Evolutionary conservation across 331 rosid genomes (phyloP).

Genomic region (Malus hybrid): DNA sequence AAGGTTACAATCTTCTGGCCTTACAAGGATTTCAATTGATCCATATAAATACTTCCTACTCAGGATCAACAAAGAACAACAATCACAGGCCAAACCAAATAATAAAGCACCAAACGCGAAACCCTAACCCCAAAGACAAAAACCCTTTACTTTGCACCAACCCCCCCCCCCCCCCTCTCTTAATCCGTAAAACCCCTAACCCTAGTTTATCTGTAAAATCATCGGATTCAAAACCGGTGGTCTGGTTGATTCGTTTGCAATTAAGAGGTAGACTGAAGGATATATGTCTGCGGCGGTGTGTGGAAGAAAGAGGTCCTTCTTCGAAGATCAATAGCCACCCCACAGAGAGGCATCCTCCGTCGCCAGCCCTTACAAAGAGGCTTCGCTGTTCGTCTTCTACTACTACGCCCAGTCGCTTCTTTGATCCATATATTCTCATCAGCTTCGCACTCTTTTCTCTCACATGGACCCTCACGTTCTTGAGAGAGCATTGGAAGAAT

Average conservation of each 20-base stretch:
- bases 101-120: neutral
- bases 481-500: constrained; percentile 65
- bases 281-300: constrained; percentile 94
- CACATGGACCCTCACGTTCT: constrained; percentile 74
- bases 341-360: too few species aligned
- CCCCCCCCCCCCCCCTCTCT: neutral
- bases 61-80: too few species aligned
- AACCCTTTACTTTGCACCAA: neutral
- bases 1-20: too few species aligned
- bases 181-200: constrained; percentile 1
- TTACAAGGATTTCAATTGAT: too few species aligned
- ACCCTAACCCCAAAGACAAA: neutral
- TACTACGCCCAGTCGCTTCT: constrained; percentile 45
- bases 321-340: constrained; percentile 87
- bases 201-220: constrained; percentile 4
- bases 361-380: constrained; percentile 43
- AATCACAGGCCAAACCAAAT: neutral
- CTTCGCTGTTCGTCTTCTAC: constrained; percentile 78
- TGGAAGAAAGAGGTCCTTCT: constrained; percentile 96
- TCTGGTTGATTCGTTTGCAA: constrained; percentile 1
- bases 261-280: constrained; percentile 19
- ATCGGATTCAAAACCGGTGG: constrained; percentile 13
- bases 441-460: constrained; percentile 64
- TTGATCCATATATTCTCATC: constrained; percentile 51
- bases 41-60: too few species aligned